These are phyloP conservation scores for Ceratocystis albifundus DNA, from an alignment of 2,329 filamentous ascomycete genomes.

Conservation along the genomic window DNA sequence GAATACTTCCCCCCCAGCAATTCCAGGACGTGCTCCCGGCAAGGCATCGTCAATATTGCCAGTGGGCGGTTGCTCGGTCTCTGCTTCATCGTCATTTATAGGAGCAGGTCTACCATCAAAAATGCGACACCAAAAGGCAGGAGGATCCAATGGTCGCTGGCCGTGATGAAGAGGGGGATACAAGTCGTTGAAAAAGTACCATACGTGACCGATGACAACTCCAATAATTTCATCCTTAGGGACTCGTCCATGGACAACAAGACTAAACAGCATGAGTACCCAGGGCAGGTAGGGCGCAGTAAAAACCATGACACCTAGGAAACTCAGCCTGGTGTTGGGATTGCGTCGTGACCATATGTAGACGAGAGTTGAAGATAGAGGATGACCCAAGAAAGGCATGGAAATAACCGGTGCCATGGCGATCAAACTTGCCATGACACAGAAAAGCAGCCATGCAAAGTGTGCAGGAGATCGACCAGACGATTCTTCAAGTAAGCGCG, in stretches of 20 bases:
- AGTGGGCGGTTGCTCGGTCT: conserved; percentile 32
- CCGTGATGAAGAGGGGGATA: conserved; percentile 85
- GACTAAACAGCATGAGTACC: conserved; percentile 86
- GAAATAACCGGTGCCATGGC: conserved; percentile 74
- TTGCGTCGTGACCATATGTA: conserved; percentile 98
- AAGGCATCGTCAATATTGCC: conserved; percentile 52
- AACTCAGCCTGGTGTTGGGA: conserved; percentile 78
- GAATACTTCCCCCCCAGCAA: conserved; percentile 15
- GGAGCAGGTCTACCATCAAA: conserved; percentile 52
- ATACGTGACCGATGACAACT: conserved; percentile 86
- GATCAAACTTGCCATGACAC: conserved; percentile 69
- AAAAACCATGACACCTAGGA: conserved; percentile 80
- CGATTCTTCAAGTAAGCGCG: conserved; percentile 85
- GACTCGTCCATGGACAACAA: conserved; percentile 78
- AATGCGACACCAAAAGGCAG: conserved; percentile 75
- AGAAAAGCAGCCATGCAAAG: conserved; percentile 89
- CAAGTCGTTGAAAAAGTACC: conserved; percentile 97
- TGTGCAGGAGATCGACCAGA: conserved; percentile 84
- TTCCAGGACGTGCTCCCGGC: conserved; percentile 38
- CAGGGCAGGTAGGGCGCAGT: conserved; percentile 90
- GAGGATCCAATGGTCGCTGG: conserved; percentile 76
- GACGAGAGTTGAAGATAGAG: conserved; percentile 81
- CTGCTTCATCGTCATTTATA: conserved; percentile 30
- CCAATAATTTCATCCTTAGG: conserved; percentile 96
- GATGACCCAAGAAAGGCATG: conserved; percentile 88